Evolutionary conservation across 305 asterid species (phyloP).

Genomic region (Fraxinus greggii): DNA sequence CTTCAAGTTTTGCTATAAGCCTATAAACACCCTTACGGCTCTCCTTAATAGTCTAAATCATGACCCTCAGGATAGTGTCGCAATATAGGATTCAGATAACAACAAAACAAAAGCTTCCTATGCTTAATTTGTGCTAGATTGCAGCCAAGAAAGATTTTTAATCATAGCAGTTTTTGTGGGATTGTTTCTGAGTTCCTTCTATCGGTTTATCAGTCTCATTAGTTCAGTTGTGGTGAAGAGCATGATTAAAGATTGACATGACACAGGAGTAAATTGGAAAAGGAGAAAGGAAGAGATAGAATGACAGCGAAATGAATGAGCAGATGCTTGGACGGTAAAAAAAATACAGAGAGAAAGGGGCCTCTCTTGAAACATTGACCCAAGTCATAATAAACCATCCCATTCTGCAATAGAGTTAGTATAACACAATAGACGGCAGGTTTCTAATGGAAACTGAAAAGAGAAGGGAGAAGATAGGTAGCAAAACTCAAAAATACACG

Average conservation of each 20-base stretch:
- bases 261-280: neutral
- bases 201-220: neutral
- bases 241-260: neutral
- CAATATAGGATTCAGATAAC: neutral
- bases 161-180: neutral
- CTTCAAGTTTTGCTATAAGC: neutral
- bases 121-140: neutral
- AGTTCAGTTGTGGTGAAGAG: neutral
- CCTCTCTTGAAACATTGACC: neutral
- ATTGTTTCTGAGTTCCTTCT: neutral
- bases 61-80: neutral
- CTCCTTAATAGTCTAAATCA: neutral
- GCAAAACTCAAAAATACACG: neutral
- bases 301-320: neutral
- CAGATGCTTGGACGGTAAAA: neutral
- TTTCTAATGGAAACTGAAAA: neutral
- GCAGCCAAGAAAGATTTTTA: neutral
- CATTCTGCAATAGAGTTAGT: neutral
- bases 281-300: neutral
- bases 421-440: neutral
- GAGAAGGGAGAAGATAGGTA: neutral
- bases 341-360: neutral
- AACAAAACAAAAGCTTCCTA: neutral
- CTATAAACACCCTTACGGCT: neutral
- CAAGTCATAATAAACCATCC: neutral